Evolutionary conservation across 192 early-diverging fungal genomes (phyloP).

Genomic region (Physocladia obscura): DNA sequence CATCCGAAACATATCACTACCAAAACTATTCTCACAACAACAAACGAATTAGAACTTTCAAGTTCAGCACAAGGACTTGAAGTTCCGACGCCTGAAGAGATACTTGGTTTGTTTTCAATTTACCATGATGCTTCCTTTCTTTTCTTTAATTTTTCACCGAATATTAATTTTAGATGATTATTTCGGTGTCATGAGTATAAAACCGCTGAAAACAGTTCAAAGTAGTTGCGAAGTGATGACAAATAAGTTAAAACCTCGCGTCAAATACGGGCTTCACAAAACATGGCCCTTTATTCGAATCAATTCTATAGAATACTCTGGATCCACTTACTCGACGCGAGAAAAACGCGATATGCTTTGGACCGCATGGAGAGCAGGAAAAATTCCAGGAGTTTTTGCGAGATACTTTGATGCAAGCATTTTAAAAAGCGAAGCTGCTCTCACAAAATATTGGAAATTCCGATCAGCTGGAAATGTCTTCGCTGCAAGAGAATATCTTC

Average conservation of each 20-base stretch:
- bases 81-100: neutral
- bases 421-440: conserved; percentile 34
- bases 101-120: neutral
- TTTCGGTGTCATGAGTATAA: neutral
- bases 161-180: neutral
- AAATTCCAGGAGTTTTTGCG: conserved; percentile 43
- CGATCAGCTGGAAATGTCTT: conserved; percentile 31
- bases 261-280: neutral
- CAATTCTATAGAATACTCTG: conserved; percentile 24
- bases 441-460: conserved; percentile 34
- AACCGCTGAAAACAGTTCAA: neutral
- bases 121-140: neutral
- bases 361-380: conserved; percentile 41
- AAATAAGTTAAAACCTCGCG: neutral
- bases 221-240: neutral
- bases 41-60: neutral
- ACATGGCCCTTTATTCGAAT: neutral
- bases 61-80: neutral
- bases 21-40: neutral
- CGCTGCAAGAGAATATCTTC: conserved; percentile 19
- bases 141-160: too few species aligned
- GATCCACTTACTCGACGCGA: conserved; percentile 24
- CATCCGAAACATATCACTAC: conserved; percentile 45
- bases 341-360: conserved; percentile 39
- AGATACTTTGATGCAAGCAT: conserved; percentile 45